Conservation (phyloP, 2,329 filamentous ascomycete species). For the Ceratocystis huliohia region DNA sequence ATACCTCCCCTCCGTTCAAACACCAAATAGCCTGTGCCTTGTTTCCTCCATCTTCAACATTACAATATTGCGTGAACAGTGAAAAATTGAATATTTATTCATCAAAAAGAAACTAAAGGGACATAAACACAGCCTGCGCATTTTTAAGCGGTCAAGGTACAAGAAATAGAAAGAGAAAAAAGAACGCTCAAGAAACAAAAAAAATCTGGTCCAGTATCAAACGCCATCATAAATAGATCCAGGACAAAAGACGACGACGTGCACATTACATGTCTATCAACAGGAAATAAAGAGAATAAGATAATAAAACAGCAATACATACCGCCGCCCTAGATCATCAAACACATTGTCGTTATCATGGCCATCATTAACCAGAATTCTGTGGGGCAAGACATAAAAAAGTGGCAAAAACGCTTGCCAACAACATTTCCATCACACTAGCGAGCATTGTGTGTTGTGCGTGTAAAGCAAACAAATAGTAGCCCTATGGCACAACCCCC, state of each 20-base stretch:
- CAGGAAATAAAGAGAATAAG: background rate
- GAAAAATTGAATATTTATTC: background rate
- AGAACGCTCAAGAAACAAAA: slow-evolving; percentile 3
- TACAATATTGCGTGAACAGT: background rate
- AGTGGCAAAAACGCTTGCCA: background rate
- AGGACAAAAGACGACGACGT: background rate
- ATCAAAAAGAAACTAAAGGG: slow-evolving; percentile 6
- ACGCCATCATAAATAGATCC: slow-evolving; percentile 3
- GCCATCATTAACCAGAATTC: background rate
- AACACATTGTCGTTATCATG: slow-evolving; percentile 7
- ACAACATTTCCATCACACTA: background rate
- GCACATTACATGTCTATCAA: background rate
- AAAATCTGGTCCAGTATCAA: background rate
- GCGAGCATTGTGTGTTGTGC: background rate
- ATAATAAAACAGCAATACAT: slow-evolving; percentile 3
- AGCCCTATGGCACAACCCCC: too few relatives aligned
- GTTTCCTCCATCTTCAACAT: background rate
- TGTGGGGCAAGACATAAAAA: background rate
- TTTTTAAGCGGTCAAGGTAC: background rate
- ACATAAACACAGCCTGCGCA: slow-evolving; percentile 4
- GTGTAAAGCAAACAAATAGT: too few relatives aligned
- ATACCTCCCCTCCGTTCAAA: background rate
- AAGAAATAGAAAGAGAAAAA: background rate
- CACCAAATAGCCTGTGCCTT: background rate
- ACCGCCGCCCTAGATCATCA: background rate